phyloP scores from a whole-genome alignment of 768 basidiomycete genomes.

The Gyrodon lividus region DNA sequence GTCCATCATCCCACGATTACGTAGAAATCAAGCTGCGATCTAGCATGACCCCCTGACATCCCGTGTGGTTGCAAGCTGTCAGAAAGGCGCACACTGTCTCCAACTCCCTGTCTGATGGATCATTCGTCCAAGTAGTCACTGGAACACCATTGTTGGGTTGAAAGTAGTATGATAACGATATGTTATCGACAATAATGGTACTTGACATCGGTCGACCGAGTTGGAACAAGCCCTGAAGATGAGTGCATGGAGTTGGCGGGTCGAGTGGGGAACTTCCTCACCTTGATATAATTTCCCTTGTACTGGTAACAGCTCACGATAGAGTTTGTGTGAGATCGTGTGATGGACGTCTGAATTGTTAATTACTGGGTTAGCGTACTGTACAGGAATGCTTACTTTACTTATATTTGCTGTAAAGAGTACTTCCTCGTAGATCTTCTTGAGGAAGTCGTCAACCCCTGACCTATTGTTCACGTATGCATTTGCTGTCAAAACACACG shows the following conservation, averaged over 20 bases:
- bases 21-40: not conserved
- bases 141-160: constrained; percentile 81
- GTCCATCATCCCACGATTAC: not conserved
- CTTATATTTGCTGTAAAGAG: constrained; percentile 94
- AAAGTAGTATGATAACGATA: constrained; percentile 77
- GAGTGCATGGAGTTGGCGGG: constrained; percentile 1
- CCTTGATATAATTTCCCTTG: constrained; percentile 96
- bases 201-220: constrained; percentile 67
- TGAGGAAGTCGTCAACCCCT: constrained; percentile 90
- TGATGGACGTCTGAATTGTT: constrained; percentile 88
- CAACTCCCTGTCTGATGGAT: constrained; percentile 72
- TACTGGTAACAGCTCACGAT: constrained; percentile 96
- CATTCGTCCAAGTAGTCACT: constrained; percentile 78
- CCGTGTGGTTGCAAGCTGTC: constrained; percentile 54
- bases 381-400: constrained; percentile 57
- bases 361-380: constrained; percentile 96
- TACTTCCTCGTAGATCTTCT: constrained; percentile 91
- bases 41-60: constrained; percentile 65
- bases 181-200: constrained; percentile 78
- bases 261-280: constrained; percentile 31
- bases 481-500: constrained; percentile 93
- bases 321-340: constrained; percentile 85
- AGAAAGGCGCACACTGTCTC: constrained; percentile 71
- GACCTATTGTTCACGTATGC: constrained; percentile 96
- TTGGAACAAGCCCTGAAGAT: constrained; percentile 63